Percentiles rank a stretch among this genome's conserved stretches.
phyloP scores from a whole-genome alignment of 2,329 filamentous ascomycete genomes.

The Trichoderma cornu-damae region DNA sequence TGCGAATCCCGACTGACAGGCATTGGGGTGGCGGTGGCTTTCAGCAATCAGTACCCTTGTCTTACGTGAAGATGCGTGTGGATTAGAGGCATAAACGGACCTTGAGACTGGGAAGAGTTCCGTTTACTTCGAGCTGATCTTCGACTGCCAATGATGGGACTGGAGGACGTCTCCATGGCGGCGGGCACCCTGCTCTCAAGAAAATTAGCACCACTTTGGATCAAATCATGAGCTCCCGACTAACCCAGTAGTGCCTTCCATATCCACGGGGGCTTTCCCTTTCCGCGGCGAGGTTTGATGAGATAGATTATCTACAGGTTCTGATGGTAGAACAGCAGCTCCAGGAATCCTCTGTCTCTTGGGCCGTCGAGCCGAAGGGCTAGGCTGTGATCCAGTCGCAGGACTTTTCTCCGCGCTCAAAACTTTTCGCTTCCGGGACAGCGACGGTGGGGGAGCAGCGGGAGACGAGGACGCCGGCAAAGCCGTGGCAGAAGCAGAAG shows the following conservation, averaged over 20 bases:
- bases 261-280: constrained; percentile 64
- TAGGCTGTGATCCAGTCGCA: constrained; percentile 27
- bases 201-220: background rate
- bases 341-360: constrained; percentile 67
- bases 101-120: constrained; percentile 42
- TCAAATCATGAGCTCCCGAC: constrained; percentile 18
- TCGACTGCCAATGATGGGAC: constrained; percentile 53
- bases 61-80: background rate
- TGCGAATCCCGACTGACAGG: background rate
- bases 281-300: constrained; percentile 50
- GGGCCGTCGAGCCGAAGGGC: constrained; percentile 51
- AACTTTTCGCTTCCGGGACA: constrained; percentile 72
- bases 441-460: constrained; percentile 37
- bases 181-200: background rate
- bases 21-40: background rate
- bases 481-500: constrained; percentile 34
- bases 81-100: constrained; percentile 24
- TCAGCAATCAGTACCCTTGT: background rate
- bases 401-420: constrained; percentile 49
- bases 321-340: constrained; percentile 35
- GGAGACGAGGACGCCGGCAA: constrained; percentile 38
- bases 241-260: constrained; percentile 68
- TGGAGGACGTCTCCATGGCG: constrained; percentile 1
- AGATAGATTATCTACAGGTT: constrained; percentile 29
- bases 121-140: constrained; percentile 71